Evolutionary conservation across 768 basidiomycete species (phyloP), one percentile per base, ranked within the genome.

Genomic region (Suillus occidentalis): DNA sequence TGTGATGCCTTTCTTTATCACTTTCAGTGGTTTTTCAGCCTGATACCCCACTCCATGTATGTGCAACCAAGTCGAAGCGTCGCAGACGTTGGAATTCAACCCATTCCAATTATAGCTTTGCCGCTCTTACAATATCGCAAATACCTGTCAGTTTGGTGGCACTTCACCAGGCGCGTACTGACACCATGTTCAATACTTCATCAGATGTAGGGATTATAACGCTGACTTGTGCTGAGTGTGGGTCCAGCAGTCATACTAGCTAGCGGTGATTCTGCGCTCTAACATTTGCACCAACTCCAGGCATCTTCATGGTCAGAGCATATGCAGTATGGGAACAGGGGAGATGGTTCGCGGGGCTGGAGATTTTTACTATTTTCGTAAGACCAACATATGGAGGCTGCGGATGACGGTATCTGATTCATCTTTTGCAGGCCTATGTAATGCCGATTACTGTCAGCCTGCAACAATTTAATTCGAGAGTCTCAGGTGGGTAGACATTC

Each of bases 1-100:
- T 28, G 18, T 20, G 16, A 40, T 40, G 9, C 22, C 22, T 25
- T 28, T 40, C 25, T n/a, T 0, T 6, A 55, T n/a, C 5, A 13
- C 18, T 55, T 40, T 58, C 39, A 58, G 57, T 18, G 22, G 10
- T 58, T 40, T 58, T 58, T 28, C 57, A 28, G 25, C 57, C 57
- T 28, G 39, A 28, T 20, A 14, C 6, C 2, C 18, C 37, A 25
- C 2, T 10, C 10, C 8, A 39, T 25, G 57, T 58, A 58, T 20
- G 57, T 18, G 39, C 39, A 25, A 42, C 20, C 52, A 28, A 28
- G 22, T 28, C 1, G 34, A n/a, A 34, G 20, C 20, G 9, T 22
- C 22, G 18, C 39, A 58, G 10, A 20, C 6, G 1, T 31, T 42
- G 1, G 12, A 59, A 59, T 31, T 31, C 6, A 28, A 31, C 40